Evolutionary conservation across 495 filamentous ascomycete genomes (phyloP), one percentile per base, ranked within the genome.

Genomic region (Penicillium nucicola): DNA sequence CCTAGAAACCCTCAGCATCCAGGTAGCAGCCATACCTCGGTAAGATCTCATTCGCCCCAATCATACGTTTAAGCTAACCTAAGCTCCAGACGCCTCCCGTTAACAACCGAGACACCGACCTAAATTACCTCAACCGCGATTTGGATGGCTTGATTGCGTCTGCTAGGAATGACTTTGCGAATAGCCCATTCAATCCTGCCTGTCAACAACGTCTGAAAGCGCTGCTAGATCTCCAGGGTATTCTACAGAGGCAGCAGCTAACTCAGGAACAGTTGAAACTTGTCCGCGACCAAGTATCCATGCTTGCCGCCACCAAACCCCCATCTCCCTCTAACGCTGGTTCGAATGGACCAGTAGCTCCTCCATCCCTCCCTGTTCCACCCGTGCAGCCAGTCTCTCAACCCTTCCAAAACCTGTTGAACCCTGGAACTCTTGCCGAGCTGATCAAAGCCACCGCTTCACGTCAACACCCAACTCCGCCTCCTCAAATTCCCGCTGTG

Each of bases 121-220:
- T 28, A 8, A 28, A 28, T 28, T 28, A 28, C 25, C 25, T 28
- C 65, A 88, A 89, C 67, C 79, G 80, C 72, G 90, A 96, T 68
- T 83, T 96, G 66, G 82, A 84, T 56, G 76, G 77, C 52, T 75
- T 96, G 45, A 90, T 96, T 63, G 68, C 72, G 56, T 72, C 77
- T 48, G 82, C 85, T 41, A 84, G 84, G 68, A 78, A 74, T 52
- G 84, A 89, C 52, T 86, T 87, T 70, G 85, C 85, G 52, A 79
- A 79, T 42, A 86, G 83, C 66, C 85, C 83, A 33, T 79, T 81
- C 71, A 87, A 96, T 74, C 70, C 76, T 66, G 79, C 81, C 61
- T 77, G 85, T 55, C 85, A 90, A 69, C 82, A 81, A 51, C 86
- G 85, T 60, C 69, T 97, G 61, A 87, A 92, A 67, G 90, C 92